These are phyloP conservation scores for Solanum clarkiae DNA, from an alignment of 257 asterid species.

Conservation along the genomic window DNA sequence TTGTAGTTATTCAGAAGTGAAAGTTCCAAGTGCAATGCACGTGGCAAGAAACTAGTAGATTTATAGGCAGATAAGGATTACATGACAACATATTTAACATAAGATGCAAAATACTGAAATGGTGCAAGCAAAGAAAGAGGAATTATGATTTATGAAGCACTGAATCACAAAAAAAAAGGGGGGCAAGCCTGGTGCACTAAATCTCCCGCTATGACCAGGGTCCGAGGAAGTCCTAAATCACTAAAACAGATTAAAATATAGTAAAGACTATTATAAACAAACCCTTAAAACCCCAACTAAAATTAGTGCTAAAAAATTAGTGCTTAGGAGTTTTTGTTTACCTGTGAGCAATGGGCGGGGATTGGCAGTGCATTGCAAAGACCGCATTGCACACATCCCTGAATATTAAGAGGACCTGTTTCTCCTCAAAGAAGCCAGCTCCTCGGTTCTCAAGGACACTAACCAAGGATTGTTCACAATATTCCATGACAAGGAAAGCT, in stretches of 20 bases:
- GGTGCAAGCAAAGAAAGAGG: background rate
- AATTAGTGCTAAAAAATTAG: background rate
- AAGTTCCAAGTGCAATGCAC: no score
- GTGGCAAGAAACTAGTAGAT: background rate
- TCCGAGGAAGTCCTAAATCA: background rate
- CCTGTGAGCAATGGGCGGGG: slow-evolving; percentile 94
- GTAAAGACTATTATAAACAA: background rate
- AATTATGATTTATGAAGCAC: background rate
- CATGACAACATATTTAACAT: background rate
- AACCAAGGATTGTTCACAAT: slow-evolving; percentile 80
- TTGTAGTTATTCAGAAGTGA: no score
- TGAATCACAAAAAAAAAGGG: background rate
- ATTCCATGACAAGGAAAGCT: slow-evolving; percentile 91
- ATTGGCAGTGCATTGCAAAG: slow-evolving; percentile 90
- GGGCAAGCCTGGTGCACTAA: no score
- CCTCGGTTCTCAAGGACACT: slow-evolving; percentile 85
- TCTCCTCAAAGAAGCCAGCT: slow-evolving; percentile 89
- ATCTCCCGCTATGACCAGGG: no score
- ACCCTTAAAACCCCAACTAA: background rate
- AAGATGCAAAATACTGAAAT: background rate
- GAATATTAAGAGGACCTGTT: slow-evolving; percentile 63
- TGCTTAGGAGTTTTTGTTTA: slow-evolving; percentile 8
- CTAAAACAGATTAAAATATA: background rate
- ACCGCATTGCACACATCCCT: slow-evolving; percentile 86
- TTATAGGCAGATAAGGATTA: background rate